These are phyloP conservation scores for Candida chilensis DNA, from an alignment of 805 yeast species.

Conservation along the genomic window DNA sequence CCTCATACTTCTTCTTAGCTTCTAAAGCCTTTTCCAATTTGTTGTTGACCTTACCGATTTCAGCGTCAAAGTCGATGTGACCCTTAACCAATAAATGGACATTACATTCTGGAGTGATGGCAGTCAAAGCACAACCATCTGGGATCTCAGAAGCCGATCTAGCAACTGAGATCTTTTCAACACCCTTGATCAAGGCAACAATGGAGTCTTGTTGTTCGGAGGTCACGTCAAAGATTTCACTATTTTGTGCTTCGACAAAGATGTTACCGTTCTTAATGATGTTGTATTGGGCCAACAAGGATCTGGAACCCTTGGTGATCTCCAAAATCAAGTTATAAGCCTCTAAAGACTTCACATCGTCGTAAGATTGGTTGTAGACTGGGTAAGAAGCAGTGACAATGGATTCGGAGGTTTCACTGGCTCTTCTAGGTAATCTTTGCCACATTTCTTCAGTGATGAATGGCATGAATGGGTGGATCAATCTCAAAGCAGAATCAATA, in stretches of 20 bases:
- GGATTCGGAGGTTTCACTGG: conserved; percentile 56
- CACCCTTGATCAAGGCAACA: conserved; percentile 86
- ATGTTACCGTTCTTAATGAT: conserved; percentile 85
- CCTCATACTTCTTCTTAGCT: conserved; percentile 53
- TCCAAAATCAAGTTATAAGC: conserved; percentile 82
- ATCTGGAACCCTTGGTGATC: conserved; percentile 85
- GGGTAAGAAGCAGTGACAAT: conserved; percentile 82
- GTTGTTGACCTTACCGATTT: conserved; percentile 73
- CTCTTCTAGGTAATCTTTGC: conserved; percentile 94
- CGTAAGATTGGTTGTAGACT: conserved; percentile 45
- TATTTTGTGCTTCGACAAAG: conserved; percentile 61
- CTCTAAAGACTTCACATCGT: conserved; percentile 53
- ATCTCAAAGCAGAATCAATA: conserved; percentile 80
- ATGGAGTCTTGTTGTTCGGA: conserved; percentile 75
- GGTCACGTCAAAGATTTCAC: conserved; percentile 41
- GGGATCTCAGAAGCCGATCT: conserved; percentile 52
- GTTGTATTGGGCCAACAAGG: conserved; percentile 82
- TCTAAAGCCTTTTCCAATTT: conserved; percentile 62
- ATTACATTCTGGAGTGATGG: conserved; percentile 71
- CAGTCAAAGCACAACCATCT: conserved; percentile 80
- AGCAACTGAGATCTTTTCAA: conserved; percentile 64
- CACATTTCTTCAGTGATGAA: conserved; percentile 96
- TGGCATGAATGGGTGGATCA: conserved; percentile 99
- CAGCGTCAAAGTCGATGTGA: conserved; percentile 86
- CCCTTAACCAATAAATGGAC: conserved; percentile 94